phyloP scores from a whole-genome alignment of 495 filamentous ascomycete genomes.

The Aspergillus conjunctus region DNA sequence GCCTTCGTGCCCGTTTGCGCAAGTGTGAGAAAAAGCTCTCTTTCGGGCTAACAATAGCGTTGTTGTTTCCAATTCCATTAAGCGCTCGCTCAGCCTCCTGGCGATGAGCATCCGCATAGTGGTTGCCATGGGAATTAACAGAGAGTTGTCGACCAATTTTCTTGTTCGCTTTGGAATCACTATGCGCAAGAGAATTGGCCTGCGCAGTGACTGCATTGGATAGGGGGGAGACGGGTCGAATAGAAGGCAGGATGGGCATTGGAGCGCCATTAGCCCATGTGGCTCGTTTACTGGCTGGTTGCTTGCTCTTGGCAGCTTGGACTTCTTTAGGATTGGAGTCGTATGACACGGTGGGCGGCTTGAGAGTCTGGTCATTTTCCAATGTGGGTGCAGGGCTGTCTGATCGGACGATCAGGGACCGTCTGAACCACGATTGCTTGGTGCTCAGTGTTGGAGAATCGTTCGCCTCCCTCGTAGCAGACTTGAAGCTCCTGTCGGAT shows the following conservation, averaged over 20 bases:
- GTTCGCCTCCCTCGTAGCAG: conserved; percentile 61
- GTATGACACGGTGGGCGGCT: conserved; percentile 54
- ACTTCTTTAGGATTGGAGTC: conserved; percentile 57
- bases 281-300: conserved; percentile 69
- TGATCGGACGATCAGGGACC: conserved; percentile 79
- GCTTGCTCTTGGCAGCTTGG: conserved; percentile 57
- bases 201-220: conserved; percentile 92
- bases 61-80: conserved; percentile 69
- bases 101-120: conserved; percentile 83
- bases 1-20: conserved; percentile 85
- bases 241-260: conserved; percentile 97
- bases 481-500: conserved; percentile 68
- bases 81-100: conserved; percentile 90
- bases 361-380: conserved; percentile 38
- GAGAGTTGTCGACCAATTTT: conserved; percentile 97
- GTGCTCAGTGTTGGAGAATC: conserved; percentile 72
- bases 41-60: conserved; percentile 68
- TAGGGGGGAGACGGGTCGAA: conserved; percentile 89
- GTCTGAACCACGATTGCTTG: conserved; percentile 94
- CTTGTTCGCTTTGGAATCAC: conserved; percentile 65
- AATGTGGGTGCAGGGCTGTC: conserved; percentile 54
- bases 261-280: conserved; percentile 92
- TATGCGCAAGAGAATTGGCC: conserved; percentile 55
- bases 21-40: conserved; percentile 98
- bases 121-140: conserved; percentile 88